Conservation (phyloP, 164 flowering plant genomes). For the Kingdonia uniflora region DNA sequence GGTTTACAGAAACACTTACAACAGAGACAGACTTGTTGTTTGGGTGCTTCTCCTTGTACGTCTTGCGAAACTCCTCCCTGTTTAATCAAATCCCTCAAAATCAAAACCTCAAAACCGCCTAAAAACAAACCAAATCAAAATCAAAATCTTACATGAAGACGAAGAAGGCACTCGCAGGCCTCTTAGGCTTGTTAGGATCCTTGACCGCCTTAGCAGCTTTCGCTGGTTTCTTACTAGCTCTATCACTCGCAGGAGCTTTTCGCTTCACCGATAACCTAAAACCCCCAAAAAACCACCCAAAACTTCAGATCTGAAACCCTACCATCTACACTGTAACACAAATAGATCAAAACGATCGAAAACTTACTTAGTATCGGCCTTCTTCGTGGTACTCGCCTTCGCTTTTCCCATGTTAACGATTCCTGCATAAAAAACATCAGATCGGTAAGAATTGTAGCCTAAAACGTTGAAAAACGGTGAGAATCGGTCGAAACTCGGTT, state of each 20-base stretch:
- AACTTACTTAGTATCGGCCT: constrained; percentile 34
- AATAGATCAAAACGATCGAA: constrained; percentile 3
- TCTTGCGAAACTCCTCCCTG: constrained; percentile 77
- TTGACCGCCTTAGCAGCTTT: constrained; percentile 34
- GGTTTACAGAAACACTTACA: constrained; percentile 27
- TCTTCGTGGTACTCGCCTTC: constrained; percentile 19
- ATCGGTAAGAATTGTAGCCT: constrained; percentile 2
- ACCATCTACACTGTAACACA: background rate
- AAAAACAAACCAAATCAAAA: background rate
- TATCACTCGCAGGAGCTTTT: constrained; percentile 17
- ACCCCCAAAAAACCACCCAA: background rate
- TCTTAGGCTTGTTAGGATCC: constrained; percentile 94
- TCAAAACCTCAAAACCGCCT: background rate
- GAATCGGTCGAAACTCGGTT: background rate
- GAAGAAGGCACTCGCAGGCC: constrained; percentile 89
- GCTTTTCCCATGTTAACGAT: constrained; percentile 25
- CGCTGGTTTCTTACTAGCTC: constrained; percentile 22
- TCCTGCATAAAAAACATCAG: constrained; percentile 12
- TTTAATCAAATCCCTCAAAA: background rate
- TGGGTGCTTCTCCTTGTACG: constrained; percentile 61
- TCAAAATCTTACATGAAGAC: constrained; percentile 50
- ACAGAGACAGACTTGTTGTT: constrained; percentile 72
- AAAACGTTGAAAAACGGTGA: constrained; percentile 1
- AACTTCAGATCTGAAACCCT: constrained; percentile 3
- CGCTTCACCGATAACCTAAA: constrained; percentile 23